A percentile compares a stretch with the other conserved stretches of the same genome.
These are phyloP conservation scores for Ceratonia siliqua DNA, from an alignment of 306 rosid species.

Conservation along the genomic window DNA sequence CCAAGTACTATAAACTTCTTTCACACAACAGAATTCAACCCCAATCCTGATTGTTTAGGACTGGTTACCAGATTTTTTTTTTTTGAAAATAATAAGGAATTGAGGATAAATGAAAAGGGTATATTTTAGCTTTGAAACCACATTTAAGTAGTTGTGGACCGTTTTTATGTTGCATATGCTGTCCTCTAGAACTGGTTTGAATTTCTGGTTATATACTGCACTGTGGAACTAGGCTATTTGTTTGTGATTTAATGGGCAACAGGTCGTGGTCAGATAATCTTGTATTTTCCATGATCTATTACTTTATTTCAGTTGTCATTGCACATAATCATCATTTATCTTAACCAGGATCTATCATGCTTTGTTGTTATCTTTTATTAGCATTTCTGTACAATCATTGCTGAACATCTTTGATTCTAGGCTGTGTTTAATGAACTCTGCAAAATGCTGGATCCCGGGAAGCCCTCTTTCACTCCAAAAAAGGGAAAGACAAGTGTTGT, in stretches of 20 bases:
- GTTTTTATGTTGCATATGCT: not conserved
- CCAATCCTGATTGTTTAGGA: not conserved
- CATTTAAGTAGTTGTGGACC: too few species aligned
- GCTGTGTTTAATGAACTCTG: slow-evolving; percentile 82
- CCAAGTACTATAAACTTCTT: not conserved
- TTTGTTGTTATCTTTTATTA: not conserved
- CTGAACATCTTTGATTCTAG: slow-evolving; percentile 40
- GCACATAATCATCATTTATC: not conserved
- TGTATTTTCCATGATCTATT: not conserved
- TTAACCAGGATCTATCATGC: not conserved
- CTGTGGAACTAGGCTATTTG: not conserved
- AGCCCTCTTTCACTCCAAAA: slow-evolving; percentile 74
- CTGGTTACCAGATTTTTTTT: not conserved
- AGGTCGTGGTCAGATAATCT: not conserved
- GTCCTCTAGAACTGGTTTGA: not conserved
- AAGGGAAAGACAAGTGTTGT: slow-evolving; percentile 79
- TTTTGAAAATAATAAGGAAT: not conserved
- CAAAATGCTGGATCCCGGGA: slow-evolving; percentile 89
- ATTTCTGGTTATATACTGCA: not conserved
- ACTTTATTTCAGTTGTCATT: not conserved
- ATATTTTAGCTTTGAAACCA: too few species aligned
- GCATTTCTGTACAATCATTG: slow-evolving; percentile 23
- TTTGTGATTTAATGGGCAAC: slow-evolving; percentile 1
- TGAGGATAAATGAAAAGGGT: too few species aligned
- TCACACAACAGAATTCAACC: not conserved